Percentiles rank a stretch among this genome's conserved stretches.
phyloP scores from a whole-genome alignment of 257 asterid species.

The Gardenia jasminoides region DNA sequence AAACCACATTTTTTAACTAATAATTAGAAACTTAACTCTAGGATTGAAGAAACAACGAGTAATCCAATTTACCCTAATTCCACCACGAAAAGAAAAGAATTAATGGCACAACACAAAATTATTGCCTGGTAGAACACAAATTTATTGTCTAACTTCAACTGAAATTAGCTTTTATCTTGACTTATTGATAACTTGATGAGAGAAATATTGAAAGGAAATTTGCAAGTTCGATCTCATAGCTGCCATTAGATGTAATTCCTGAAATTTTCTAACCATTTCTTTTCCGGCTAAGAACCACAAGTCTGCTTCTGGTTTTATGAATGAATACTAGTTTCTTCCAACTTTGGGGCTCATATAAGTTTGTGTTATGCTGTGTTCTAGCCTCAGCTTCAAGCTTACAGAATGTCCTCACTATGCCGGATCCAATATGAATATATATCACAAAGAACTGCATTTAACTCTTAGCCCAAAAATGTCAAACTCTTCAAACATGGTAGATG shows the following conservation, averaged over 20 bases:
- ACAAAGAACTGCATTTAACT: background rate
- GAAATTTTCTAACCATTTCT: background rate
- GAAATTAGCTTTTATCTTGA: background rate
- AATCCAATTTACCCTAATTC: background rate
- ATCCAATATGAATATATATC: background rate
- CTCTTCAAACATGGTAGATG: background rate
- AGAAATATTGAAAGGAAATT: background rate
- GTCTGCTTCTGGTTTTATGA: background rate
- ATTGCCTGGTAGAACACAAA: too few relatives aligned
- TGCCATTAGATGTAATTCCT: background rate
- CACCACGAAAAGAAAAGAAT: background rate
- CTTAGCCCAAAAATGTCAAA: background rate
- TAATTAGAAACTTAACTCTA: background rate
- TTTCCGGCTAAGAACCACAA: background rate
- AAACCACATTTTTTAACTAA: background rate
- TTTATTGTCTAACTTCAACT: background rate
- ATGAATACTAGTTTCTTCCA: background rate
- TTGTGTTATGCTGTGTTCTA: background rate
- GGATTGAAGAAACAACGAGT: background rate
- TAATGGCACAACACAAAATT: background rate
- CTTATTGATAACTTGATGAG: background rate
- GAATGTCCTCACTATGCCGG: background rate
- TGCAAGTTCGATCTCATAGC: background rate
- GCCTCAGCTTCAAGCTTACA: background rate
- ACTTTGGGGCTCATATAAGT: background rate